Conservation (phyloP, 225 moss, liverwort and hornwort genomes). For the Polytrichum formosum region DNA sequence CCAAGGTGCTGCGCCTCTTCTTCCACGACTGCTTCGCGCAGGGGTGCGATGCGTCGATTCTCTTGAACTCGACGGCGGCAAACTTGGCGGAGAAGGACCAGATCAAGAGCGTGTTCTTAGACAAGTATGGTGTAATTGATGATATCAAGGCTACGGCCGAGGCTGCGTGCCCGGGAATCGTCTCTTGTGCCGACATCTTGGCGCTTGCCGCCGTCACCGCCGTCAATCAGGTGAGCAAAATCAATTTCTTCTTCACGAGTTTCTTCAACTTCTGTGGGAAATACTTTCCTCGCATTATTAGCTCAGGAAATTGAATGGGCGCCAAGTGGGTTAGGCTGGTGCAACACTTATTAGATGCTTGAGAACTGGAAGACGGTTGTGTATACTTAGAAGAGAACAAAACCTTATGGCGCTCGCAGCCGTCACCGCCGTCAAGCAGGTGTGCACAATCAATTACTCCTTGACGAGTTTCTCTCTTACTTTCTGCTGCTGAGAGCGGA, state of each 20-base stretch:
- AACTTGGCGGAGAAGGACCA: conserved; percentile 50
- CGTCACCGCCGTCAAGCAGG: conserved; percentile 1
- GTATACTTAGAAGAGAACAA: neutral
- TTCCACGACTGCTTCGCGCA: conserved; percentile 82
- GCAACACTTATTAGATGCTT: too few species aligned
- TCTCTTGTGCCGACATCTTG: conserved; percentile 64
- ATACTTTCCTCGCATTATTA: too few species aligned
- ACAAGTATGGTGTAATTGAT: conserved; percentile 38
- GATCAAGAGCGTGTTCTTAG: conserved; percentile 28
- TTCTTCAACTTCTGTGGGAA: too few species aligned
- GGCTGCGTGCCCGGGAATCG: conserved; percentile 41
- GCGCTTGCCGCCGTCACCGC: conserved; percentile 47
- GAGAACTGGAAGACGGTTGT: too few species aligned
- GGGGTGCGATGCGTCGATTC: conserved; percentile 56
- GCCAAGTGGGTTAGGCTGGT: too few species aligned
- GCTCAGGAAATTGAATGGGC: too few species aligned
- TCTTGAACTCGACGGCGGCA: conserved; percentile 41
- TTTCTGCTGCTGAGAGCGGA: neutral
- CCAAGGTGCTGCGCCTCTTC: conserved; percentile 59
- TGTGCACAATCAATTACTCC: neutral
- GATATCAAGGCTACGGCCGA: conserved; percentile 53
- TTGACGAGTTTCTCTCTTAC: neutral
- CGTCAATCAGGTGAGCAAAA: conserved; percentile 10
- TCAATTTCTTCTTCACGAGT: too few species aligned
- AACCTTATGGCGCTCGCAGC: neutral